phyloP scores from a whole-genome alignment of 495 filamentous ascomycete genomes.

The Penicillium pulvis region DNA sequence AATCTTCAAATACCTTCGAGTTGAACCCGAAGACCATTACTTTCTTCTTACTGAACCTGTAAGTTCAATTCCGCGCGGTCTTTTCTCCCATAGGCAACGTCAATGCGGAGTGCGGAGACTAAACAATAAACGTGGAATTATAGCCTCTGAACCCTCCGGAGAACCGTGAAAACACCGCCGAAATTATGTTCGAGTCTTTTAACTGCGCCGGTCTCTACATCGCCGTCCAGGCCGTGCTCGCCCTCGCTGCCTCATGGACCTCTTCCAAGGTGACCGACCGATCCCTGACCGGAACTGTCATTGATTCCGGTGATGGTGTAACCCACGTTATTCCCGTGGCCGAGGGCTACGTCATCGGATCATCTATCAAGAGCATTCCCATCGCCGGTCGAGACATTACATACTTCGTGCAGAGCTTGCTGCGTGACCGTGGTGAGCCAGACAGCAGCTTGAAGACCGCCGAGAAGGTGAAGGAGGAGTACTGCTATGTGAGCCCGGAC shows the following conservation, averaged over 20 bases:
- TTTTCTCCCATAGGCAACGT: conserved; percentile 4
- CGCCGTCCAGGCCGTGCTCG: conserved; percentile 95
- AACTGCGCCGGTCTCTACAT: conserved; percentile 99
- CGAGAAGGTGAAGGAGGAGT: conserved; percentile 96
- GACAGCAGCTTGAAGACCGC: conserved; percentile 97
- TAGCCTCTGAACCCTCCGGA: conserved; percentile 97
- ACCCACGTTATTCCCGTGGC: conserved; percentile 99
- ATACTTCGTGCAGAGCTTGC: conserved; percentile 94
- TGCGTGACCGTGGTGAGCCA: conserved; percentile 93
- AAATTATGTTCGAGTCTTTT: conserved; percentile 99
- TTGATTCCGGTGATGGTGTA: conserved; percentile 96
- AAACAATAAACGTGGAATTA: conserved; percentile 13
- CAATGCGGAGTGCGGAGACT: conserved; percentile 17
- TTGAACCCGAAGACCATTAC: conserved; percentile 97
- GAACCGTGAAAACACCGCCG: conserved; percentile 97
- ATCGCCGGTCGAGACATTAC: conserved; percentile 97
- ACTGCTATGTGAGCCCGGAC: conserved; percentile 97
- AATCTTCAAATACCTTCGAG: conserved; percentile 98
- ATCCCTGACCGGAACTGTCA: conserved; percentile 96
- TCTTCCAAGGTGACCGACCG: conserved; percentile 95
- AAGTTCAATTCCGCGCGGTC: conserved; percentile 29
- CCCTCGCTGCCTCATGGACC: conserved; percentile 96
- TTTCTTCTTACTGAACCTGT: conserved; percentile 97
- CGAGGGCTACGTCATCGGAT: conserved; percentile 98
- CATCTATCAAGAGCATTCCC: conserved; percentile 97